Evolutionary conservation across 108 stramenopile genomes (phyloP), one percentile per base, ranked within the genome.

Genomic region (Nannochloropsis gaditana): DNA sequence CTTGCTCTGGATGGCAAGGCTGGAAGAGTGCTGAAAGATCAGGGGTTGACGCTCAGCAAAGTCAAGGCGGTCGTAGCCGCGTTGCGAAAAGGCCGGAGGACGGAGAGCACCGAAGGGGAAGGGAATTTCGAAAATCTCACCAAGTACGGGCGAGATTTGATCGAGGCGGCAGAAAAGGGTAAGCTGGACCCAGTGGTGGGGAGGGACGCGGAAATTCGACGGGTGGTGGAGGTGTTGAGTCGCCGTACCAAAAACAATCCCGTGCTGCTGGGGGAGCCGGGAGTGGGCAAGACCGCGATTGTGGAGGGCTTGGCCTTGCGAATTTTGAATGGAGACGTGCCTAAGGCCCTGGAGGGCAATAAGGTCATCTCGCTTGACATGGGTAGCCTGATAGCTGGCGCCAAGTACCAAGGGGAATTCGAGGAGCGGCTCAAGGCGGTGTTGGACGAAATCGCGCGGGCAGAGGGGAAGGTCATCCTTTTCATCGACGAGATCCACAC

Each of bases 191-290:
- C 87, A 5, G 79, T 86, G 1, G 81, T 91, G 21, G 90, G 90
- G 11, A 59, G 90, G 17, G 83, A 89, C 42, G 88, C 43, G 15
- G 84, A 94, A 86, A 93, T 94, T 44, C 85, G 92, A 21, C 87
- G 91, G 87, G 92, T 91, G 19, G 87, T 95, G 15, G 90, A 93
- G 50, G 93, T 94, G 9, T 83, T 96, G 19, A 93, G 93, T 45
- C 91, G 95, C 31, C 92, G 94, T 41, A 93, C 94, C 19, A 96
- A 96, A 89, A 94, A 94, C 42, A 96, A 96, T 87, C 94, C 93
- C 5, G 90, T 89, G 31, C 86, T 89, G 44, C 79, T 89, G 42
- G 89, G 95, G 42, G 94, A 94, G 3, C 80, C 90, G 21, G 94
- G 93, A 81, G 94, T 94, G 5, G 94, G 94, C 11, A 95, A 95